Evolutionary conservation across 352 stramenopile genomes (phyloP), one percentile per base, ranked within the genome.

Genomic region (Globisporangium abappressorium): DNA sequence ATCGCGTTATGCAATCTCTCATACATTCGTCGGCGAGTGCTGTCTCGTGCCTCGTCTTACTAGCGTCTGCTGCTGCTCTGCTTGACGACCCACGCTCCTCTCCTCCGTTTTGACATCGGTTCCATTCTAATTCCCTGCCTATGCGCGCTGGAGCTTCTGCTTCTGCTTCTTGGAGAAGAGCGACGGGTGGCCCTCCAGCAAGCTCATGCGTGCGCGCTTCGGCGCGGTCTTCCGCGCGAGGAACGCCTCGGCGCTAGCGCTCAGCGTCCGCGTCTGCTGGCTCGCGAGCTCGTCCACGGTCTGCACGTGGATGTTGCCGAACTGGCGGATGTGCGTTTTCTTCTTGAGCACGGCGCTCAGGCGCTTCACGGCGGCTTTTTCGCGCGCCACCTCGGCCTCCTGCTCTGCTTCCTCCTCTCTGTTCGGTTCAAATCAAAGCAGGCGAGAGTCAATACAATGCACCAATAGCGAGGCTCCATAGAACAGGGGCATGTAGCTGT

Each of bases 101-200:
- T 11, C 14, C 38, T 46, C 14, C 38, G 14, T 46, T 46, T 46
- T 46, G 38, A 20, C 18, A n/a, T 5, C 15, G 5, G n/a, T 36
- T 61, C 18, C 36, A 41, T 22, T 26, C 46, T 26, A 26, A 12
- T 28, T 33, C 22, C 43, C 28, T 28, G 38, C 20, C 38, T 64
- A 71, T 22, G 41, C 70, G 28, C 41, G 72, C 59, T 77, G 46
- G 28, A 51, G 49, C 55, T 74, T 75, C 49, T 75, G 64, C 65
- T 90, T 90, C 71, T 93, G 81, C 65, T 90, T 89, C 74, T 90
- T 92, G 53, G 80, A 81, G 58, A 94, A 94, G 57, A 83, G 74
- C 43, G 84, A 76, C 30, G 77, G 26, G 62, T 94, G 86, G 57
- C 86, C 86, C 28, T 91, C 78, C 26, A 94, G 65, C 55, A 91